Percentiles rank a stretch among this genome's conserved stretches.
Evolutionary conservation across 2,329 filamentous ascomycete species (phyloP).

Genomic region (Fusarium sp.): DNA sequence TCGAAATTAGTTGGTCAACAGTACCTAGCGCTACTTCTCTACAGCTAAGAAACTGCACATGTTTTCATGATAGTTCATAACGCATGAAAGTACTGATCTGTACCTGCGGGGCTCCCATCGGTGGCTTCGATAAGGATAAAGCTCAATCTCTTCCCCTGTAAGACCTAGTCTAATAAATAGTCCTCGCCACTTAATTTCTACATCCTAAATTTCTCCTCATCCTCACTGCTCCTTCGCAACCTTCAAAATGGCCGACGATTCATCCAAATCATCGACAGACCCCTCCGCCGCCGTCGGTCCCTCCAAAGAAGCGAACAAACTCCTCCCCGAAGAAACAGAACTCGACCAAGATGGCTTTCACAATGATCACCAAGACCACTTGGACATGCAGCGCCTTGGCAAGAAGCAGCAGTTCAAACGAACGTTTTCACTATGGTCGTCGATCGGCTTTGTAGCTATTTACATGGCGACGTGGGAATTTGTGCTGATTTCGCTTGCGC

Average conservation of each 20-base stretch:
- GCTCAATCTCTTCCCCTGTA: neutral
- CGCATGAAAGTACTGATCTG: neutral
- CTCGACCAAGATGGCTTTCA: conserved; percentile 20
- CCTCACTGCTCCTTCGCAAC: neutral
- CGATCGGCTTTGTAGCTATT: conserved; percentile 23
- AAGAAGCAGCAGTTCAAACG: conserved; percentile 28
- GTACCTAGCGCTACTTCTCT: fast-evolving
- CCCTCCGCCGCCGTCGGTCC: neutral
- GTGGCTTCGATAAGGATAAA: neutral
- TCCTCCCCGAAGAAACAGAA: neutral
- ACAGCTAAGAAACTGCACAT: fast-evolving
- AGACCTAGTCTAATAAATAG: neutral
- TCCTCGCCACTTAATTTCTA: neutral
- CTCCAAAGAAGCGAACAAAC: neutral
- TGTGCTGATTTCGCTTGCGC: conserved; percentile 19
- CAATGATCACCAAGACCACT: conserved; percentile 15
- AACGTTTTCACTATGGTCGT: conserved; percentile 19
- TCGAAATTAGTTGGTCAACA: neutral
- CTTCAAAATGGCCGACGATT: neutral
- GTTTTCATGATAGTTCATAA: fast-evolving
- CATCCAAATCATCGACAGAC: conserved; percentile 1
- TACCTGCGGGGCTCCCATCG: neutral
- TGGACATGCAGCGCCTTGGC: conserved; percentile 25
- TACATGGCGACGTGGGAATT: conserved; percentile 32
- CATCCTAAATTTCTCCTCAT: neutral